Conservation (phyloP, 2,329 filamentous ascomycete species). For the Pseudogymnoascus destructans region DNA sequence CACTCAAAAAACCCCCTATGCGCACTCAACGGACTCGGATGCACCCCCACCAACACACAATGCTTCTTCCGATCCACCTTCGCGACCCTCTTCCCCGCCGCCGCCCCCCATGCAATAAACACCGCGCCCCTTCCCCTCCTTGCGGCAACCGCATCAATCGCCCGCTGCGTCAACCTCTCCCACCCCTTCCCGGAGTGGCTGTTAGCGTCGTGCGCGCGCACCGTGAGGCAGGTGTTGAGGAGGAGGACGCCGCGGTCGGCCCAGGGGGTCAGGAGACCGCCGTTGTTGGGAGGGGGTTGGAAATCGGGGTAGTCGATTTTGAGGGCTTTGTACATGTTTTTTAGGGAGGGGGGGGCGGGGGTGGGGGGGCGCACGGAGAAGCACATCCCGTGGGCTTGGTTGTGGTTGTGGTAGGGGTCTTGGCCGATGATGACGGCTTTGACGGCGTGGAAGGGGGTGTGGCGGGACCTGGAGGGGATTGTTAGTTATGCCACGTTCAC, state of each 20-base stretch:
- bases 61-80: conserved; percentile 63
- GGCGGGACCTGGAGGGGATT: conserved; percentile 61
- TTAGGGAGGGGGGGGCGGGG: conserved; percentile 73
- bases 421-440: conserved; percentile 91
- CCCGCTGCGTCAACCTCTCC: conserved; percentile 84
- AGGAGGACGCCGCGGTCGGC: conserved; percentile 84
- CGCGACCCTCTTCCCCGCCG: conserved; percentile 65
- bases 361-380: conserved; percentile 91
- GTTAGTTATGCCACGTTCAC: conserved; percentile 16
- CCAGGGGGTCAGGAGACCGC: conserved; percentile 82
- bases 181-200: conserved; percentile 78
- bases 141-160: conserved; percentile 75
- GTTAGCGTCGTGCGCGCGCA: conserved; percentile 78
- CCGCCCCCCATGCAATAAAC: conserved; percentile 86
- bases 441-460: conserved; percentile 77
- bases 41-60: conserved; percentile 71
- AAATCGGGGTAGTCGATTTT: conserved; percentile 81
- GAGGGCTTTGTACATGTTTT: conserved; percentile 85
- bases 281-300: conserved; percentile 57
- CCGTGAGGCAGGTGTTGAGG: conserved; percentile 89
- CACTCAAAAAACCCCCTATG: conserved; percentile 70
- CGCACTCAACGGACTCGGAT: conserved; percentile 89
- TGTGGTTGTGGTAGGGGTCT: conserved; percentile 91
- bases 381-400: conserved; percentile 90
- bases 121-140: conserved; percentile 72